These are phyloP conservation scores for Crithidia brevicula DNA, from an alignment of 208 protist genomes.

Conservation along the genomic window DNA sequence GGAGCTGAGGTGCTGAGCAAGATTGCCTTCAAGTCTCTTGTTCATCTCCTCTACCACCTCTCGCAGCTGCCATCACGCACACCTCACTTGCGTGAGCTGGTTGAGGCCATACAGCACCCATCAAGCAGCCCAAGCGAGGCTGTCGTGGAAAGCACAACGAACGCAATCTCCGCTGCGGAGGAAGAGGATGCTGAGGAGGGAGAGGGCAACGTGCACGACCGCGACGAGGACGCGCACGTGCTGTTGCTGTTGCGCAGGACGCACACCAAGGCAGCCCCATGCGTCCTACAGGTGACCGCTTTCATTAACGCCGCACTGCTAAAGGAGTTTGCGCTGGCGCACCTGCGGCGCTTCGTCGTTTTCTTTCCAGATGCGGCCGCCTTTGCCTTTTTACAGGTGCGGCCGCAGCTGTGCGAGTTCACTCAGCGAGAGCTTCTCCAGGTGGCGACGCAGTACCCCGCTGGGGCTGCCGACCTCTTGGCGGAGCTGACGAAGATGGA, in stretches of 20 bases:
- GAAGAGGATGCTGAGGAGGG: not conserved
- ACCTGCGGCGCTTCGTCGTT: conserved; percentile 43
- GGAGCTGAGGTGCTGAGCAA: not conserved
- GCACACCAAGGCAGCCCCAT: conserved; percentile 21
- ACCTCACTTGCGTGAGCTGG: not conserved
- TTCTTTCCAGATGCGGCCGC: conserved; percentile 45
- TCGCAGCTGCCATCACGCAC: conserved; percentile 2
- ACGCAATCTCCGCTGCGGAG: not conserved
- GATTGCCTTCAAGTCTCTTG: conserved; percentile 14
- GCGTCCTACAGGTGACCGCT: conserved; percentile 28
- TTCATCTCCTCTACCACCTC: conserved; percentile 14
- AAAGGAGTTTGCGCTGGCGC: conserved; percentile 54
- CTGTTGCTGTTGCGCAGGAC: not conserved
- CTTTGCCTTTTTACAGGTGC: conserved; percentile 39
- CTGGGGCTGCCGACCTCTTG: conserved; percentile 38
- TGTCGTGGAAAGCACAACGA: too few species aligned
- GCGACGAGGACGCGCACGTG: not conserved
- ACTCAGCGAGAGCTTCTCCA: conserved; percentile 64
- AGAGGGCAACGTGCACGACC: not conserved
- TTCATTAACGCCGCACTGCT: conserved; percentile 38
- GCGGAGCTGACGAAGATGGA: conserved; percentile 48
- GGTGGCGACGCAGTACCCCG: conserved; percentile 56
- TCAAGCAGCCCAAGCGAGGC: not conserved
- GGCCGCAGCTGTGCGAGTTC: conserved; percentile 41
- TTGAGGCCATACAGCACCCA: not conserved